phyloP scores from a whole-genome alignment of 1,284 basidiomycete genomes.

The Cryptococcus amylolentus region DNA sequence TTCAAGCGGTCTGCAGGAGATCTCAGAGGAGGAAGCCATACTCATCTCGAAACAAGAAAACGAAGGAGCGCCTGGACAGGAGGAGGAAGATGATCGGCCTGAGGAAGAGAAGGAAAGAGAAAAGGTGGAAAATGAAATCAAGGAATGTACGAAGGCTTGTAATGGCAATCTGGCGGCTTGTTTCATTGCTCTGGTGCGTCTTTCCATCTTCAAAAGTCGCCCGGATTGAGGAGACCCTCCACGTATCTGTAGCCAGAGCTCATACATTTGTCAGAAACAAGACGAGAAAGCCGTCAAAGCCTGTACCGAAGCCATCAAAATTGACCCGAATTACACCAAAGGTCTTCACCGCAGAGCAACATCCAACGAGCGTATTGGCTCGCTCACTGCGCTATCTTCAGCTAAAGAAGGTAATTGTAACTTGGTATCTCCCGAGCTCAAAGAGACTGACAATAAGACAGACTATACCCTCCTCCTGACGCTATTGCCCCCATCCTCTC shows the following conservation, averaged over 20 bases:
- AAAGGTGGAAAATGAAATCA: constrained; percentile 24
- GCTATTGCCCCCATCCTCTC: constrained; percentile 60
- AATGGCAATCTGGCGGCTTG: constrained; percentile 46
- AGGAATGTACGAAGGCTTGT: constrained; percentile 35
- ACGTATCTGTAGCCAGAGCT: neutral
- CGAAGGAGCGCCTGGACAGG: neutral
- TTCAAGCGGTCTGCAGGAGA: constrained; percentile 35
- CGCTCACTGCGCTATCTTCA: constrained; percentile 75
- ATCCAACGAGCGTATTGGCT: constrained; percentile 73
- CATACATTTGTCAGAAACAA: constrained; percentile 47
- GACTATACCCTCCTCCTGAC: constrained; percentile 71
- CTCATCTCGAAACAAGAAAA: constrained; percentile 21
- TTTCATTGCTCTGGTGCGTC: constrained; percentile 29
- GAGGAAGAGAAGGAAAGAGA: constrained; percentile 20
- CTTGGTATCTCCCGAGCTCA: constrained; percentile 3
- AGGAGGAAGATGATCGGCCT: neutral
- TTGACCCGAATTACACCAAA: constrained; percentile 81
- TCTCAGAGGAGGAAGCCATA: constrained; percentile 42
- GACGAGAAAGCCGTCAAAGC: constrained; percentile 51
- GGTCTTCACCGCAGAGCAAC: constrained; percentile 80
- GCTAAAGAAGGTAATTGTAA: constrained; percentile 71
- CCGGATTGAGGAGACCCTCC: too few species aligned
- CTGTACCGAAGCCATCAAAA: constrained; percentile 55
- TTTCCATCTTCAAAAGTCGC: neutral
- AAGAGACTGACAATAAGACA: constrained; percentile 40